Conservation (phyloP, 1,139 yeast genomes). For the Geotrichum reessii region DNA sequence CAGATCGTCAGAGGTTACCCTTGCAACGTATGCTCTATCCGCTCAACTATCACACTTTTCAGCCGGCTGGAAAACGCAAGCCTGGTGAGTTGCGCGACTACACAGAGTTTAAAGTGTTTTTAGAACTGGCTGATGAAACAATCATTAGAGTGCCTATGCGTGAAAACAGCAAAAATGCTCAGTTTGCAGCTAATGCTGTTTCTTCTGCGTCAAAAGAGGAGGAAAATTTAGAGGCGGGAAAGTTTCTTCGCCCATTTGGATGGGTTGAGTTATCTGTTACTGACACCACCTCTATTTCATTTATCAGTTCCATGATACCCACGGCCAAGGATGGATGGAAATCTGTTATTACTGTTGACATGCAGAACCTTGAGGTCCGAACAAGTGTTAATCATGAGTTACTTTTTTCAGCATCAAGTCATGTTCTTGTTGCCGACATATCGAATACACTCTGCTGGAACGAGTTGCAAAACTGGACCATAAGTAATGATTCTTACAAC, state of each 20-base stretch:
- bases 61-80: slow-evolving; percentile 40
- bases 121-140: slow-evolving; percentile 55
- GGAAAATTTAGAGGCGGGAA: slow-evolving; percentile 19
- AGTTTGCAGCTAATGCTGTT: slow-evolving; percentile 25
- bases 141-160: slow-evolving; percentile 77
- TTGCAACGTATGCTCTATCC: slow-evolving; percentile 69
- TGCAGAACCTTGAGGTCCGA: slow-evolving; percentile 58
- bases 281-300: slow-evolving; percentile 47
- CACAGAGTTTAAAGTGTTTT: slow-evolving; percentile 49
- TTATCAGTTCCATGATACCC: slow-evolving; percentile 50
- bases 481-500: slow-evolving; percentile 49
- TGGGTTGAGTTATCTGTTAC: slow-evolving; percentile 77
- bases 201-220: slow-evolving; percentile 8
- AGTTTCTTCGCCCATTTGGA: slow-evolving; percentile 62
- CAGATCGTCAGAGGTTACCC: slow-evolving; percentile 72
- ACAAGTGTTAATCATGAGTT: slow-evolving; percentile 88
- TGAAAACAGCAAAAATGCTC: slow-evolving; percentile 70
- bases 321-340: slow-evolving; percentile 51
- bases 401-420: slow-evolving; percentile 57
- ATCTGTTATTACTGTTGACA: slow-evolving; percentile 46
- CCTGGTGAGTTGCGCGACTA: slow-evolving; percentile 53
- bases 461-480: slow-evolving; percentile 63
- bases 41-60: slow-evolving; percentile 52
- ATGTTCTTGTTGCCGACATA: slow-evolving; percentile 50
- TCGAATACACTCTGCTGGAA: slow-evolving; percentile 80